phyloP scores from a whole-genome alignment of 306 rosid genomes.

The Trifolium repens region DNA sequence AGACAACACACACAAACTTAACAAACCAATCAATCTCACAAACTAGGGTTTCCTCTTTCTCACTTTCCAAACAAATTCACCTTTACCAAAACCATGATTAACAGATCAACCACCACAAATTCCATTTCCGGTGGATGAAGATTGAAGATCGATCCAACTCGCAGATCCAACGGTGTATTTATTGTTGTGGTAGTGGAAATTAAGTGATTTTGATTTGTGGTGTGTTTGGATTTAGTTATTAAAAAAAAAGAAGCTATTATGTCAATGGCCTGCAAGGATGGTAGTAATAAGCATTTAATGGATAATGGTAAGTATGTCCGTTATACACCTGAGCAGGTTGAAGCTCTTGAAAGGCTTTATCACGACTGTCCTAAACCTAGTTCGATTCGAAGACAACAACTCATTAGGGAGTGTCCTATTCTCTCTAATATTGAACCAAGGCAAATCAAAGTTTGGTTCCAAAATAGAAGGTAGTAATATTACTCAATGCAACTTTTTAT shows the following conservation, averaged over 20 bases:
- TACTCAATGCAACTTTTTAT: not conserved
- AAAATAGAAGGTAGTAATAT: slow-evolving; percentile 70
- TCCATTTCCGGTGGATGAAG: slow-evolving; percentile 1
- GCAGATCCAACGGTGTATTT: too few species aligned
- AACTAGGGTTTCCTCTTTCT: slow-evolving; percentile 6
- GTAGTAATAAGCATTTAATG: slow-evolving; percentile 60
- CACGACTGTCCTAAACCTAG: slow-evolving; percentile 99
- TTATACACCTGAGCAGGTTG: slow-evolving; percentile 99
- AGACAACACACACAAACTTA: not conserved
- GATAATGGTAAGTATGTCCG: slow-evolving; percentile 96
- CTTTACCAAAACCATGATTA: not conserved
- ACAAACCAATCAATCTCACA: not conserved
- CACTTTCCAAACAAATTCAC: not conserved
- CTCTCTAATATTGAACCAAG: slow-evolving; percentile 94
- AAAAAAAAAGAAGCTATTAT: not conserved
- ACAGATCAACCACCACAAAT: not conserved
- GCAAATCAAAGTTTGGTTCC: slow-evolving; percentile 99
- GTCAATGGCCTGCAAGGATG: slow-evolving; percentile 99
- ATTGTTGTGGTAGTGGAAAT: too few species aligned
- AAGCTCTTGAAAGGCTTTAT: slow-evolving; percentile 95
- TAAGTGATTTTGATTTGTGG: not conserved
- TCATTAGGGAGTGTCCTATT: slow-evolving; percentile 91
- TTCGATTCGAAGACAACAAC: slow-evolving; percentile 96
- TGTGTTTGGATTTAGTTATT: slow-evolving; percentile 18
- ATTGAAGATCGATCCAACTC: too few species aligned